Percentiles rank a stretch among this genome's conserved stretches.
These are phyloP conservation scores for Umbilicaria muhlenbergii DNA, from an alignment of 495 filamentous ascomycete genomes.

Conservation along the genomic window DNA sequence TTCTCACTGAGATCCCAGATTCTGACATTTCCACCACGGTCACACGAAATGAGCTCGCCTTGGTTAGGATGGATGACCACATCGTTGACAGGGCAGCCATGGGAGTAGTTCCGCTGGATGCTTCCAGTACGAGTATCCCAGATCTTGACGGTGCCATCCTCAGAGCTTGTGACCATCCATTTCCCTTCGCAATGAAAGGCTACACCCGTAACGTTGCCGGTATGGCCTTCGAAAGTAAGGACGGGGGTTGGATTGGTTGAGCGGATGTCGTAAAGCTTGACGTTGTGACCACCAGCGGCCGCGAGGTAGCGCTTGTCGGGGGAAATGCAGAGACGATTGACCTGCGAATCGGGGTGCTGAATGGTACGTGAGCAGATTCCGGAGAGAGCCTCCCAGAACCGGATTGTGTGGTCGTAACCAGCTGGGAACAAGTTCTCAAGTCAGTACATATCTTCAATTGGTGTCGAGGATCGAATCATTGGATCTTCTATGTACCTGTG, in stretches of 20 bases:
- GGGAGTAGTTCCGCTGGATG: constrained; percentile 83
- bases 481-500: constrained; percentile 43
- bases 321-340: constrained; percentile 95
- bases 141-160: constrained; percentile 95
- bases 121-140: constrained; percentile 88
- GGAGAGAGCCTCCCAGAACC: constrained; percentile 96
- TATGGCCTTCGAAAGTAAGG: constrained; percentile 88
- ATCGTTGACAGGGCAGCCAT: constrained; percentile 80
- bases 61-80: constrained; percentile 98
- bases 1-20: constrained; percentile 97
- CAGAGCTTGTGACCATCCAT: constrained; percentile 99
- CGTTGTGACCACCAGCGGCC: constrained; percentile 82
- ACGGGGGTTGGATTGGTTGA: constrained; percentile 87
- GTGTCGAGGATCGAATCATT: neutral
- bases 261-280: constrained; percentile 96
- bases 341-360: constrained; percentile 93
- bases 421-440: constrained; percentile 30
- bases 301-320: constrained; percentile 94
- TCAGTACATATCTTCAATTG: constrained; percentile 5
- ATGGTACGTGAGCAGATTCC: constrained; percentile 97
- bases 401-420: constrained; percentile 97
- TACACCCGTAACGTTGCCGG: constrained; percentile 85
- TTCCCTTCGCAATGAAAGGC: constrained; percentile 97
- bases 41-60: constrained; percentile 91
- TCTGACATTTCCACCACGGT: constrained; percentile 80